Base-by-base conservation (phyloP, 176 grass and related monocot species). In the Coix lacrymajobi region DNA sequence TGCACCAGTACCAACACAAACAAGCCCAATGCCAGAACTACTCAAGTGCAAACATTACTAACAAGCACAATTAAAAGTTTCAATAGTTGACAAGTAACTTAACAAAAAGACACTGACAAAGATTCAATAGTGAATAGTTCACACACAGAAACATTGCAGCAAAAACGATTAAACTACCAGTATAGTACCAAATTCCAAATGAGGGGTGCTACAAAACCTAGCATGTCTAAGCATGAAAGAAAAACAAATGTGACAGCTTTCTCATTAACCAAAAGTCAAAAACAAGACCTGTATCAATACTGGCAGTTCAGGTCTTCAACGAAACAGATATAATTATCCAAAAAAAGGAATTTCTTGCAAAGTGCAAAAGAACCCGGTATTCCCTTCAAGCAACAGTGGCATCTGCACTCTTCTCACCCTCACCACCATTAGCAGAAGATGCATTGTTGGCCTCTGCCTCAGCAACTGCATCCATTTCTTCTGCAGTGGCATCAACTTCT, bases 401-500 rank as follows among this genome's bases (percentile, higher is more conserved):
- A 28, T 74, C 84, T 11, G 26, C 83, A 61, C 81, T 85, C 54
- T 90, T 84, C 56, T 80, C 74, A 29, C 64, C 88, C 8, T 86
- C 79, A 30, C 28, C 89, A 66, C 40, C 87, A 5, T 7, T 56
- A 77, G 25, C 49, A 56, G 66, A 48, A 11, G 62, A 44, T 58
- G 31, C 76, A 71, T 26, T 71, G 15, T 67, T 90, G 16, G 79
- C 90, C 62, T 90, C 90, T 29, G 90, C 93, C 78, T 72, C 90
- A n/a, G 88, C 93, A 31, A 84, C 93, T 3, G 73, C 88, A 75
- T 92, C 93, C 77, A 89, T 91, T 51, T 90, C 85, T 17, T 89
- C 58, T 1, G 66, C 83, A 57, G 88, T 82, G 20, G 84, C 85
- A 41, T 87, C 90, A 1, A 92, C 87, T 67, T 90, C 93, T 54